Evolutionary conservation across 306 rosid species (phyloP), one percentile per base, ranked within the genome.

Genomic region (Sophora flavescens): DNA sequence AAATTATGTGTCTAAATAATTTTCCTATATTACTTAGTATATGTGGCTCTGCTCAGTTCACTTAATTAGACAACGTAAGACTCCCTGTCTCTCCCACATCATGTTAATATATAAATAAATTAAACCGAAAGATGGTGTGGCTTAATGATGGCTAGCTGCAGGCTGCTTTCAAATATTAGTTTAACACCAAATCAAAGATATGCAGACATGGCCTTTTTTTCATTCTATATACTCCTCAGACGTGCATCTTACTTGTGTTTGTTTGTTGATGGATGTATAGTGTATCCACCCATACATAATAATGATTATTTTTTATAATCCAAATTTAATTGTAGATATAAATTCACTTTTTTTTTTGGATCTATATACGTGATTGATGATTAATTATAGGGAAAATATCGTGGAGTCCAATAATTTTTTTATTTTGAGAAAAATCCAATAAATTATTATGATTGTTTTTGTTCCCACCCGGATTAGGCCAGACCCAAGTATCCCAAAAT

Each of bases 221-320:
- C 8, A 0, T 54, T 18, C 42, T 42, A 12, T n/a, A n/a, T 13
- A 18, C 59, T 68, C 14, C 50, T 70, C 52, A 11, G 54, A 36
- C 76, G 38, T 56, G 41, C 66, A 72, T 72, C 15, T 17, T 42
- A 8, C 26, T 8, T 39, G 12, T 41, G 68, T 4, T 48, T 28
- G 59, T 4, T 72, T 56, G 32, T 58, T 59, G 59, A 59, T 28
- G 59, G 4, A 68, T 30, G 59, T 30, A 30, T 30, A 12, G 48
- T 11, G 39, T 36, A 56, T 28, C 26, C 36, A 33, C 12, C 48
- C 7, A 33, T 16, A 22, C 48, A 59, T 11, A 33, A 74, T 74
- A 16, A 32, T 33, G 12, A 60, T 60, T 45, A 17, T 62, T 38
- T 33, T 13, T 54, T 12, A 36, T 54, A 13, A n/a, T 14, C 6